Evolutionary conservation across 2,329 filamentous ascomycete species (phyloP).

Genomic region (Xylariaceae sp.): DNA sequence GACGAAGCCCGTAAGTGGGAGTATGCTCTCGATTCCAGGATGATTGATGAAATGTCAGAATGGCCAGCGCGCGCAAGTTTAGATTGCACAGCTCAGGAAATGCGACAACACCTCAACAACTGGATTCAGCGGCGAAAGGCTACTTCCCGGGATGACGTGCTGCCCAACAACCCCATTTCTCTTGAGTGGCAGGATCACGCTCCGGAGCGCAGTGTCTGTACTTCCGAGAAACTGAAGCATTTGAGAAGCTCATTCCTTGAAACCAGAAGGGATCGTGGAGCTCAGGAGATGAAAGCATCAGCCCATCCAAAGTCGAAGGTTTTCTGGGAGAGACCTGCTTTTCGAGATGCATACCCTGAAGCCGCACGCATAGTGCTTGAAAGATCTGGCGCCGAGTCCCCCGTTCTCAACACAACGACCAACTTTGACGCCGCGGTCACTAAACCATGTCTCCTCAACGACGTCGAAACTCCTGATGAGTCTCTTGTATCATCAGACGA

Average conservation of each 20-base stretch:
- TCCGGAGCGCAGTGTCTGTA: too few relatives aligned
- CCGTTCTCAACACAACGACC: too few relatives aligned
- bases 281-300: neutral
- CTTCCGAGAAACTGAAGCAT: neutral
- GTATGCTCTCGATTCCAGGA: neutral
- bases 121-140: constrained; percentile 5
- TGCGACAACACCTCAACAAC: constrained; percentile 1
- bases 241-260: neutral
- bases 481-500: too few relatives aligned
- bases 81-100: neutral
- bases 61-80: constrained; percentile 3
- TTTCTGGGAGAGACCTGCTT: constrained; percentile 1
- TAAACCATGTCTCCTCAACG: too few relatives aligned
- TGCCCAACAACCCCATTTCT: neutral
- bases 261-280: neutral
- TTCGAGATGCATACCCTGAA: neutral
- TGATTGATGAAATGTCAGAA: constrained; percentile 4
- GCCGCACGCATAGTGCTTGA: too few relatives aligned
- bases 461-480: too few relatives aligned
- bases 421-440: too few relatives aligned
- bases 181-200: neutral
- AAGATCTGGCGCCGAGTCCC: too few relatives aligned
- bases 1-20: neutral
- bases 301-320: neutral
- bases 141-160: neutral